phyloP scores from a whole-genome alignment of 805 yeast genomes.

The Cyberlindnera euphorbiae region DNA sequence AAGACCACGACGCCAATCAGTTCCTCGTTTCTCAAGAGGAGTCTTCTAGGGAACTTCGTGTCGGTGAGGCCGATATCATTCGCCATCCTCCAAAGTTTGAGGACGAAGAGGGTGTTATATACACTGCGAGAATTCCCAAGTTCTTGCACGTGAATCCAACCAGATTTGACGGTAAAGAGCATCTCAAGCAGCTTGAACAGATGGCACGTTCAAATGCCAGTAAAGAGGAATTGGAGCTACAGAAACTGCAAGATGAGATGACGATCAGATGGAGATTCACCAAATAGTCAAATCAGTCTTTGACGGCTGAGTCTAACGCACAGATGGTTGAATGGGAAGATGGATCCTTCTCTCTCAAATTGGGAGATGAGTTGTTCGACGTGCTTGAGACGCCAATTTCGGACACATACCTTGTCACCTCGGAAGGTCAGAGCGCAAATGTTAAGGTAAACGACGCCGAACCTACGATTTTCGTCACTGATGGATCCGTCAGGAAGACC shows the following conservation, averaged over 20 bases:
- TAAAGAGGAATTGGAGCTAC: slow-evolving; percentile 51
- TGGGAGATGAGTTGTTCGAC: slow-evolving; percentile 87
- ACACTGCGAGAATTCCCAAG: slow-evolving; percentile 69
- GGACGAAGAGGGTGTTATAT: slow-evolving; percentile 29
- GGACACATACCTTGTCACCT: slow-evolving; percentile 67
- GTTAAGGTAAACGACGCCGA: too few species aligned
- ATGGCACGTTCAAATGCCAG: slow-evolving; percentile 35
- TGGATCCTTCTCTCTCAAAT: slow-evolving; percentile 78
- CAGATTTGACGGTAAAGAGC: slow-evolving; percentile 77
- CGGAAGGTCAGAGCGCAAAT: slow-evolving; percentile 28
- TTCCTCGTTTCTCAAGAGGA: slow-evolving; percentile 14
- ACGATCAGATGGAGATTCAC: slow-evolving; percentile 94
- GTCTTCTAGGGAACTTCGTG: slow-evolving; percentile 27
- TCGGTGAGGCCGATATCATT: slow-evolving; percentile 42
- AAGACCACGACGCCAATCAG: slow-evolving; percentile 32
- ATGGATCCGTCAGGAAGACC: slow-evolving; percentile 56
- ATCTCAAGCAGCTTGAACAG: slow-evolving; percentile 46
- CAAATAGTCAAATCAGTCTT: slow-evolving; percentile 45
- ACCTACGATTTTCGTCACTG: slow-evolving; percentile 29
- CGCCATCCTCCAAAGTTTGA: slow-evolving; percentile 34
- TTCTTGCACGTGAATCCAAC: slow-evolving; percentile 78
- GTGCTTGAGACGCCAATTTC: slow-evolving; percentile 57
- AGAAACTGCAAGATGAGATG: slow-evolving; percentile 68
- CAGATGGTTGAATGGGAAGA: slow-evolving; percentile 93
- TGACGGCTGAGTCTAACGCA: slow-evolving; percentile 82